Evolutionary conservation across 148 eudicot genomes (phyloP).

Genomic region (Rhododendron mucronatum): DNA sequence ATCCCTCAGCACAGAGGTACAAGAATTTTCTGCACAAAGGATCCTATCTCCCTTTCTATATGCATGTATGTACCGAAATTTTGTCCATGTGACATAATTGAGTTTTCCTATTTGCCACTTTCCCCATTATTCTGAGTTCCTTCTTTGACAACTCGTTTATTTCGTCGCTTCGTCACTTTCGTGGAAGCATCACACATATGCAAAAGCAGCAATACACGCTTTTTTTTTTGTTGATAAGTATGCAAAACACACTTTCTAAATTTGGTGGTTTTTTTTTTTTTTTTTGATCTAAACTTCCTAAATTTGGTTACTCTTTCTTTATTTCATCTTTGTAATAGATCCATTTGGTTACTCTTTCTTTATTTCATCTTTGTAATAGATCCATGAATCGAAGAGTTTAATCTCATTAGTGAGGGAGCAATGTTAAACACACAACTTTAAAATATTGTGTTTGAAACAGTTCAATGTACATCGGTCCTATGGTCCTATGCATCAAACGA

Average conservation of each 20-base stretch:
- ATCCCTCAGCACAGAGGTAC: rapidly evolving
- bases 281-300: too few species aligned
- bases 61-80: neutral
- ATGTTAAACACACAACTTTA: neutral
- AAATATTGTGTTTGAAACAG: neutral
- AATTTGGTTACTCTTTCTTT: too few species aligned
- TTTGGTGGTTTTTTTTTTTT: too few species aligned
- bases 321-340: too few species aligned
- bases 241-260: neutral
- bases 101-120: neutral
- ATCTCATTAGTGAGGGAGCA: neutral
- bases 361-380: neutral
- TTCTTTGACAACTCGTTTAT: neutral
- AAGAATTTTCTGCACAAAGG: rapidly evolving
- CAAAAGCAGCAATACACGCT: too few species aligned
- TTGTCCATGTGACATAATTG: neutral
- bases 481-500: too few species aligned
- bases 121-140: neutral
- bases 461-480: too few species aligned
- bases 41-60: too few species aligned
- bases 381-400: neutral
- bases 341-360: neutral
- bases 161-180: neutral
- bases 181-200: neutral
- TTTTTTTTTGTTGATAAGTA: too few species aligned